Base-by-base conservation (phyloP, 768 basidiomycete genomes). In the Suillus discolor region DNA sequence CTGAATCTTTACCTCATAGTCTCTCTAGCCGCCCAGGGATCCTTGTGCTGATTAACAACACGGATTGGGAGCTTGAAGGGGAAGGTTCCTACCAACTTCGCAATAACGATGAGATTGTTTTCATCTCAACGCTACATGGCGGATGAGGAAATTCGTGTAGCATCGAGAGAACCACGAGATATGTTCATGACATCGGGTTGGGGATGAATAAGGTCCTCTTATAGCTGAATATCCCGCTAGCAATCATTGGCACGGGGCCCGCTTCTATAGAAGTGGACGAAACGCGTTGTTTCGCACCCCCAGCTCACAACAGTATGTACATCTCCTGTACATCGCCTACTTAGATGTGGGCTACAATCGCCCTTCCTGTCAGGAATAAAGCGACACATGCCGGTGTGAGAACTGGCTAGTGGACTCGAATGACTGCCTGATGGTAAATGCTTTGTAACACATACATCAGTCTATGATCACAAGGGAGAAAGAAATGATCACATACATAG, bases 21-120 rank as follows among this genome's bases (percentile, higher is more conserved):
- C n/a, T 13, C 45, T 39, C 1, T 72, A 97, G 97, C 45, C 95
- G 97, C 11, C 97, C 97, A 0, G 97, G 97, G 0, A 97, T 99
- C 44, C 82, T 99, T 4, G 97, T 99, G 4, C 82, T 99, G n/a
- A 87, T 99, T 62, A 99, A 99, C 72, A 93, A 97, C 71, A 93
- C 93, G 1, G 97, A 99, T 71, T 98, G 97, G 97, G 96, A 99
- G 77, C 82, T 99, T 7, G 97, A 98, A 75, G 95, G 94, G 41
- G 97, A 98, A 75, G 89, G 93, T 25, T 89, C 92, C 7, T 97
- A 97, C 74, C 81, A 79, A 67, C 79, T 99, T 65, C 80, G 91
- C 74, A 80, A 88, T 39, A 83, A 86, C 0, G 97, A 99, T 74
- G 93, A 96, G 79, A 85, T 99, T 67, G 94, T 98, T 18, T 97